Evolutionary conservation across 2,329 filamentous ascomycete species (phyloP), one percentile per base, ranked within the genome.

Genomic region (Aspergillus intermedius): DNA sequence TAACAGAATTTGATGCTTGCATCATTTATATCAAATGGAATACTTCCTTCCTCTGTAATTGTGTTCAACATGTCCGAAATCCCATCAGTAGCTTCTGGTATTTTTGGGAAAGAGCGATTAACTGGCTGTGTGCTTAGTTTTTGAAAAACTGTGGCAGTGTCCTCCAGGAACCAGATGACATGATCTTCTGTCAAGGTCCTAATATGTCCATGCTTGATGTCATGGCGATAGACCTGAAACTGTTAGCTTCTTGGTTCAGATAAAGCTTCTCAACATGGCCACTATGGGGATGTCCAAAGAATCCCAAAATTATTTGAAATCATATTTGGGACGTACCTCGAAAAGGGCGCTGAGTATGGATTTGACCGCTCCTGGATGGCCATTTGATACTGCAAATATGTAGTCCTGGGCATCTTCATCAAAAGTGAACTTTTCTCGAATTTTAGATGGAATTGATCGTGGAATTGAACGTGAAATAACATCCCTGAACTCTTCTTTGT

Each of bases 401-500:
- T 51, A 51, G 45, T 45, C 37, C 42, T 25, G 21, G 42, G 49
- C 49, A 10, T 30, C 34, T 45, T 45, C 35, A 47, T 51, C 37
- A 48, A 51, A 41, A 41, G 41, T 45, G 35, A 40, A 51, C 30
- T 28, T 45, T 37, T 48, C 49, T 22, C 15, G 19, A 23, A 40
- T 40, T 21, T 15, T n/a, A 32, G 22, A 30, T 44, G 42, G 12
- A 19, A 22, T 10, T 19, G 13, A 35, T 10, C 21, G 25, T 12
- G 32, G 21, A 21, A 21, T 21, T 21, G 21, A 21, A 3, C 21
- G 21, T 21, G 21, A 35, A 13, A 52, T 42, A 48, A 22, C 45
- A 13, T 45, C 50, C n/a, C 35, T 17, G 37, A 50, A 52, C 49
- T 52, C 50, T 23, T 49, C 47, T 46, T 19, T 23, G 37, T 39